Evolutionary conservation across 1,139 yeast species (phyloP), one percentile per base, ranked within the genome.

Genomic region (Hansenula sp.): DNA sequence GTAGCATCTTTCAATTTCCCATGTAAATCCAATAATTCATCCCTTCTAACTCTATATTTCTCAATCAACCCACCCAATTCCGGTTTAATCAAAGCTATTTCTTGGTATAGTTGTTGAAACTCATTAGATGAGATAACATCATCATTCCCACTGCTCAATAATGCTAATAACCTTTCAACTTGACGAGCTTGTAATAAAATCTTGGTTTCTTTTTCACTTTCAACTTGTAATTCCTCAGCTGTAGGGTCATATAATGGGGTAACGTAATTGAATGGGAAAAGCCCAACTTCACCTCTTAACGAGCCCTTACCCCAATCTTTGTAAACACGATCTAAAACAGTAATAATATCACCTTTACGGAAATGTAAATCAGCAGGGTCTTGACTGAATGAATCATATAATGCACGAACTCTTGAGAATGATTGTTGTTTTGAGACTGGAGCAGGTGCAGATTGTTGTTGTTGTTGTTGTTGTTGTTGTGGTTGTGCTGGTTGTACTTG

Each of bases 251-350:
- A 77, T 11, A 90, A 70, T 4, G 91, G 91, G 3, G 90, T 79
- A 1, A 93, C 98, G 60, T 93, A 93, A 63, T 93, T 93, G 46
- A 88, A 74, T 0, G 99, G 99, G 66, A 93, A 90, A n/a, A 93
- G 84, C 27, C 99, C 99, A 38, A 81, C 72, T 45, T 74, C 75
- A 0, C 97, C 97, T 46, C 78, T 74, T 42, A 91, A 67, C 5
- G 93, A 79, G 5, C 99, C 99, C 54, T 89, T 76, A 86, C 97
- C 88, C 99, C 99, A 93, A 61, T 93, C 98, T 49, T 89, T 76
- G 63, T 90, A 90, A 7, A 87, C 96, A 16, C 87, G 77, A 57
- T 90, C 98, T 40, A 91, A 74, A 1, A 93, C 96, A 1, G 85
- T 84, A 41, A 93, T 91, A 3, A 82, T 71, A 59, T 85, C 94